Evolutionary conservation across 2,329 filamentous ascomycete species (phyloP).

Genomic region (Didymella exigua): DNA sequence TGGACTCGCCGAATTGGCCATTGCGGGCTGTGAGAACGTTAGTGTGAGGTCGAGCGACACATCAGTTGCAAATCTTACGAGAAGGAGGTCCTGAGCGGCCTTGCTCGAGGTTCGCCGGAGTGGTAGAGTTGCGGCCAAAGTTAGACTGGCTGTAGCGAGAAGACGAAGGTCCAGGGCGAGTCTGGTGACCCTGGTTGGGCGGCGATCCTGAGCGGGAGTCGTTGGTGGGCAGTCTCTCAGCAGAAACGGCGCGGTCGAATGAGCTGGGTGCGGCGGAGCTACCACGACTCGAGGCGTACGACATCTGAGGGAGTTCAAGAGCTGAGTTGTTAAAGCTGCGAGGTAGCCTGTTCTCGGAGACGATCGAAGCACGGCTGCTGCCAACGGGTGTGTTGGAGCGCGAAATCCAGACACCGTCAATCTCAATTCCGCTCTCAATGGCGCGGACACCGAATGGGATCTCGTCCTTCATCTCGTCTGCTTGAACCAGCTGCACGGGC

Average conservation of each 20-base stretch:
- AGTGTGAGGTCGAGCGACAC: not conserved
- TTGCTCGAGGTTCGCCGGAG: slow-evolving; percentile 42
- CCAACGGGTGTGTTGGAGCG: slow-evolving; percentile 51
- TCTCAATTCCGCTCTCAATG: slow-evolving; percentile 79
- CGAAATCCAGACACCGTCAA: slow-evolving; percentile 75
- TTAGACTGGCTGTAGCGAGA: slow-evolving; percentile 46
- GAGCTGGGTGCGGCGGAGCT: slow-evolving; percentile 45
- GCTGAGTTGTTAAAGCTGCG: slow-evolving; percentile 42
- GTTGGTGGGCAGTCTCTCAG: slow-evolving; percentile 41
- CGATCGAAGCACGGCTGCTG: slow-evolving; percentile 45
- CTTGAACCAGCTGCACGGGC: slow-evolving; percentile 55
- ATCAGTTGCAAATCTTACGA: slow-evolving; percentile 25
- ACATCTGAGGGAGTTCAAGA: slow-evolving; percentile 40
- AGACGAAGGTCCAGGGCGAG: slow-evolving; percentile 39
- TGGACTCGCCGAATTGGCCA: slow-evolving; percentile 21
- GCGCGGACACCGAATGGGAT: slow-evolving; percentile 87
- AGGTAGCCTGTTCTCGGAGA: slow-evolving; percentile 36
- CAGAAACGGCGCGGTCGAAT: slow-evolving; percentile 48
- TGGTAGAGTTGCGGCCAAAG: slow-evolving; percentile 39
- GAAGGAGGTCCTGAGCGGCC: slow-evolving; percentile 31
- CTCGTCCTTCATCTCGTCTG: slow-evolving; percentile 62
- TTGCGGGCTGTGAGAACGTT: slow-evolving; percentile 29
- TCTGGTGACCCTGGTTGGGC: slow-evolving; percentile 20
- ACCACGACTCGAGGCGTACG: slow-evolving; percentile 41
- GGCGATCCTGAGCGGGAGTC: slow-evolving; percentile 41